Evolutionary conservation across 495 filamentous ascomycete species (phyloP), one percentile per base, ranked within the genome.

Genomic region (Neurospora hispaniola): DNA sequence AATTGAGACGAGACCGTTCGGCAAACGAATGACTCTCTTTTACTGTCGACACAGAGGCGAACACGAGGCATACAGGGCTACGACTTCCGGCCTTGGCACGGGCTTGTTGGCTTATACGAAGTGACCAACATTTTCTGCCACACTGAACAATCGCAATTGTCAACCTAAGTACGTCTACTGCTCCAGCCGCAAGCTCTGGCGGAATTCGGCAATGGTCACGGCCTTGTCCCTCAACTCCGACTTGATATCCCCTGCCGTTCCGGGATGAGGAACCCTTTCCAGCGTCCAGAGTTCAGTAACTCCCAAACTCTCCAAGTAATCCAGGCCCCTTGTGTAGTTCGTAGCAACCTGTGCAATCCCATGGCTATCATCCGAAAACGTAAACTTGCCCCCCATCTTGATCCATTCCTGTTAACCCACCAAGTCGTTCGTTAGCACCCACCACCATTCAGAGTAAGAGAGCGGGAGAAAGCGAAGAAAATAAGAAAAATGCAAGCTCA

Each of bases 291-390:
- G 62, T 72, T 83, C 81, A 68, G 73, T 73, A 0, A 89, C 84
- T 2, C 84, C 84, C 18, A 90, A 72, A 23, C 76, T 78, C 42
- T 83, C 76, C 12, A 89, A 76, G 78, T 86, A 97, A 0, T 88
- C 83, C n/a, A 88, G 79, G 12, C 86, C 88, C 69, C 78, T 79
- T 20, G 16, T 41, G 76, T 85, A 86, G 71, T 85, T 84, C 72
- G 90, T 86, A 66, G 88, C 91, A 4, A 98, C 86, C 80, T 98
- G 94, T 10, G 87, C 90, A 72, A 93, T 85, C 38, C 91, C 89
- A 79, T 98, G 95, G 77, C 93, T 95, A 79, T 98, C 95, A 80
- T 98, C 95, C 4, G 92, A 96, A 46, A 98, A 82, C 71, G 92
- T 93, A 76, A 97, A 96, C 70, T 86, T 85, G 23, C 95, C 95